Conservation (phyloP, 148 eudicot species). For the Vaccinium myrtillus region DNA sequence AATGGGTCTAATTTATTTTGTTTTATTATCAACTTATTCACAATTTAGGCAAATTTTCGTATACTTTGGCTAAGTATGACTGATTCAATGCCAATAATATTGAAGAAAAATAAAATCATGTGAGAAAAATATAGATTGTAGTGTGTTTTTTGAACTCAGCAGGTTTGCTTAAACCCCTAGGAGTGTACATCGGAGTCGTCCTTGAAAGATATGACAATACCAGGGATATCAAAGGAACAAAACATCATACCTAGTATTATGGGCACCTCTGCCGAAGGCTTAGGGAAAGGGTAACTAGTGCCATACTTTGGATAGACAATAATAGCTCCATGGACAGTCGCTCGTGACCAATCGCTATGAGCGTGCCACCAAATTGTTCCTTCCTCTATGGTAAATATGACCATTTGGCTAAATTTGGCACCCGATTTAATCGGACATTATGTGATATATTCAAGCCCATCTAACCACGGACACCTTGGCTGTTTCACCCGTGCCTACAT, state of each 20-base stretch:
- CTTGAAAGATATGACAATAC: too few species aligned
- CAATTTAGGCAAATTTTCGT: too few species aligned
- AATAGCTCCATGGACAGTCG: conserved; percentile 17
- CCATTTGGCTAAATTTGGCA: conserved; percentile 12
- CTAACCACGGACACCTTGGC: conserved; percentile 16
- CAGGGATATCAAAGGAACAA: too few species aligned
- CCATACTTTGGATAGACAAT: conserved; percentile 10
- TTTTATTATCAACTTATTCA: too few species aligned
- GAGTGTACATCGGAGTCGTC: too few species aligned
- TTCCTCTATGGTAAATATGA: conserved; percentile 12
- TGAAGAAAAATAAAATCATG: too few species aligned
- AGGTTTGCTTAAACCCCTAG: too few species aligned
- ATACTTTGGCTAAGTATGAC: too few species aligned
- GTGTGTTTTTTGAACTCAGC: too few species aligned
- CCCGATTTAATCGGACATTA: conserved; percentile 16
- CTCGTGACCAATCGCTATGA: conserved; percentile 21
- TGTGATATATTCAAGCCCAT: conserved; percentile 17
- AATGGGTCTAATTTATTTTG: too few species aligned
- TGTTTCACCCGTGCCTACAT: conserved; percentile 9
- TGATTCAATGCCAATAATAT: too few species aligned
- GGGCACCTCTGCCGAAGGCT: conserved; percentile 10
- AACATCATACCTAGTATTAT: conserved; percentile 13
- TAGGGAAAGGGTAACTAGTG: conserved; percentile 13
- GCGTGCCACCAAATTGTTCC: conserved; percentile 24
- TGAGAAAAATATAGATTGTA: too few species aligned